A percentile compares a stretch with the other conserved stretches of the same genome.
Conservation (phyloP, 139 green algal species). For the Marvania coccoides region DNA sequence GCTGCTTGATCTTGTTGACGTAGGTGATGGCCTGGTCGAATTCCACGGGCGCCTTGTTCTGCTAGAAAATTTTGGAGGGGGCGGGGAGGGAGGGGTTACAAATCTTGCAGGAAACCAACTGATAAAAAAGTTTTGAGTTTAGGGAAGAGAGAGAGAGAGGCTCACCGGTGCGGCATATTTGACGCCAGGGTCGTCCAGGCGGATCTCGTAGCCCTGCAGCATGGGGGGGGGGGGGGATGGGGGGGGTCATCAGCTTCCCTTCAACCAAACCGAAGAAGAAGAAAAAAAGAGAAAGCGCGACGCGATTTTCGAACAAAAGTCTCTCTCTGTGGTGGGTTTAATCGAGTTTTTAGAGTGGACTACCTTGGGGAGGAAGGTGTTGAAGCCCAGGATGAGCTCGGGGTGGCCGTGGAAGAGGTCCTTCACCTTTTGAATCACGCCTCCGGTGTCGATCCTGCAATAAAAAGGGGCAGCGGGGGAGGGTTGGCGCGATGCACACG, state of each 20-base stretch:
- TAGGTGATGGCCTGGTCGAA: conserved; percentile 99
- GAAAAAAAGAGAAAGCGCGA: background rate
- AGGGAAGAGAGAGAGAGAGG: no score
- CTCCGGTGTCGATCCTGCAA: conserved; percentile 89
- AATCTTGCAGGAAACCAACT: background rate
- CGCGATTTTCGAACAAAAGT: background rate
- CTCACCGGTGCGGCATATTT: no score
- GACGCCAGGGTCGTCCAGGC: conserved; percentile 16
- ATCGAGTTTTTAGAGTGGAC: background rate
- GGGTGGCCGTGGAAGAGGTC: conserved; percentile 87
- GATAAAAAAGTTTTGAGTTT: background rate
- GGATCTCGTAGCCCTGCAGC: conserved; percentile 35
- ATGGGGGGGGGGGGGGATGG: background rate
- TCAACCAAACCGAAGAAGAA: no score
- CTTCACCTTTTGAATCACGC: conserved; percentile 94
- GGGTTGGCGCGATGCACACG: background rate
- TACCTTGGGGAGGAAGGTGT: conserved; percentile 96
- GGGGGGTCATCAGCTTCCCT: no score
- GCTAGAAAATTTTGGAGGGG: background rate
- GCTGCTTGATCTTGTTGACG: conserved; percentile 99
- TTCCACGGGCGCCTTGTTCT: conserved; percentile 77
- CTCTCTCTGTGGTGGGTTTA: background rate
- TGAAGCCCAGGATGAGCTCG: conserved; percentile 98
- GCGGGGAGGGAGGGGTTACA: background rate
- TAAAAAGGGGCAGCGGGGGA: background rate